A percentile compares a stretch with the other conserved stretches of the same genome.
phyloP scores from a whole-genome alignment of 441 rosid species.

The Populus hybrid region DNA sequence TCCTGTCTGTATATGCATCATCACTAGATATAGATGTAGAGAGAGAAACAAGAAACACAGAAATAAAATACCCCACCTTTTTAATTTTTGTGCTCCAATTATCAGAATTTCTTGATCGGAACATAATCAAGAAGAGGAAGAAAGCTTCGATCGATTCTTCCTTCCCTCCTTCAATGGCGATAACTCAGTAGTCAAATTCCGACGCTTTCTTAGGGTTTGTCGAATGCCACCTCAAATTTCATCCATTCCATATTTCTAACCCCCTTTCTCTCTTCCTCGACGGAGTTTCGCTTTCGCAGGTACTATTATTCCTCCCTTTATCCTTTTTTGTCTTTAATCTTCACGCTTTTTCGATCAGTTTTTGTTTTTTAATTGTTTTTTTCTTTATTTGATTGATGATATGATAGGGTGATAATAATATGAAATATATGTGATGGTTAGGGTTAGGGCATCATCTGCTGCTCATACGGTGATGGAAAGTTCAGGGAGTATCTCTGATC shows the following conservation, averaged over 20 bases:
- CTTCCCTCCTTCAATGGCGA: neutral
- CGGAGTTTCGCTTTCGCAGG: conserved; percentile 70
- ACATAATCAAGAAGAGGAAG: neutral
- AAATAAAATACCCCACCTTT: neutral
- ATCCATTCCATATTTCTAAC: neutral
- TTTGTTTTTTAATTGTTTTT: neutral
- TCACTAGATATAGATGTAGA: neutral
- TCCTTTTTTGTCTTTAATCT: neutral
- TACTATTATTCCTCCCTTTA: conserved; percentile 13
- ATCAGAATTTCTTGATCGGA: neutral
- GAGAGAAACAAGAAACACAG: neutral
- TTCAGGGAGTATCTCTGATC: conserved; percentile 51
- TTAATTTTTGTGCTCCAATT: neutral
- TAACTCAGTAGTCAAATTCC: neutral
- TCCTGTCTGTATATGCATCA: neutral
- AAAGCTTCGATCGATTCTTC: neutral
- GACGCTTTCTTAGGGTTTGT: conserved; percentile 14
- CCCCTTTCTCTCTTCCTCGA: conserved; percentile 20
- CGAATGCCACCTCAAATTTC: neutral
- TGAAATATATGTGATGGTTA: conserved; percentile 32
- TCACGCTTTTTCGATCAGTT: neutral
- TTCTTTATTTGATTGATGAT: neutral
- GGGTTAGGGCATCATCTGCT: conserved; percentile 46
- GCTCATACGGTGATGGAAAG: conserved; percentile 68
- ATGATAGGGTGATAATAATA: conserved; percentile 19